A percentile compares a stretch with the other conserved stretches of the same genome.
These are phyloP conservation scores for Trametopsis cervina DNA, from an alignment of 768 basidiomycete species.

Conservation along the genomic window DNA sequence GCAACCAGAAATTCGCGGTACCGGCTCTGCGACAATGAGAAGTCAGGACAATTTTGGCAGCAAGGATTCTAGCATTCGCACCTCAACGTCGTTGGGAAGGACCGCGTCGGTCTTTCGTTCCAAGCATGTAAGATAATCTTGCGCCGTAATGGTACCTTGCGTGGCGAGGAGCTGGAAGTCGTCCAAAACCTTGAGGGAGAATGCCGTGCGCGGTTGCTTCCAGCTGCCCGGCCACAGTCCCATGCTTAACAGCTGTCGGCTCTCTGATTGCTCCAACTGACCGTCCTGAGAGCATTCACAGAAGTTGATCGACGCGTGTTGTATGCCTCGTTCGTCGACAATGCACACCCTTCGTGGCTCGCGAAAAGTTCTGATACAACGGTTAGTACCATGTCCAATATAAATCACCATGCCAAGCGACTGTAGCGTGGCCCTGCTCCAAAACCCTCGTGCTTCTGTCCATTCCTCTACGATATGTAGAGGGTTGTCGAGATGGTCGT, in stretches of 20 bases:
- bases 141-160: slow-evolving; percentile 1
- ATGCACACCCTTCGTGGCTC: neutral
- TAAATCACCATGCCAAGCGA: neutral
- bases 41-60: neutral
- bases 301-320: neutral
- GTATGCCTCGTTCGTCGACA: slow-evolving; percentile 1
- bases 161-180: neutral
- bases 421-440: neutral
- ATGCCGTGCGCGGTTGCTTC: slow-evolving; percentile 3
- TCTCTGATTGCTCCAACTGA: neutral
- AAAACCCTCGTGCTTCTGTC: neutral
- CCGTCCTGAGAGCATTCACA: neutral
- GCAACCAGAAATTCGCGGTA: slow-evolving; percentile 9
- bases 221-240: slow-evolving; percentile 3
- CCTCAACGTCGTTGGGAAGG: neutral
- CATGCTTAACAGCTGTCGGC: neutral
- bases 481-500: neutral
- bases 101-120: neutral
- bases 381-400: neutral
- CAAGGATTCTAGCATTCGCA: neutral
- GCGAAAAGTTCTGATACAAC: neutral
- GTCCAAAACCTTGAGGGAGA: slow-evolving; percentile 4
- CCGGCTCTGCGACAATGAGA: slow-evolving; percentile 6
- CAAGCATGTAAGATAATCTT: slow-evolving; percentile 3
- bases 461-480: neutral